Conservation (phyloP, 768 basidiomycete species). For the Suillus plorans region DNA sequence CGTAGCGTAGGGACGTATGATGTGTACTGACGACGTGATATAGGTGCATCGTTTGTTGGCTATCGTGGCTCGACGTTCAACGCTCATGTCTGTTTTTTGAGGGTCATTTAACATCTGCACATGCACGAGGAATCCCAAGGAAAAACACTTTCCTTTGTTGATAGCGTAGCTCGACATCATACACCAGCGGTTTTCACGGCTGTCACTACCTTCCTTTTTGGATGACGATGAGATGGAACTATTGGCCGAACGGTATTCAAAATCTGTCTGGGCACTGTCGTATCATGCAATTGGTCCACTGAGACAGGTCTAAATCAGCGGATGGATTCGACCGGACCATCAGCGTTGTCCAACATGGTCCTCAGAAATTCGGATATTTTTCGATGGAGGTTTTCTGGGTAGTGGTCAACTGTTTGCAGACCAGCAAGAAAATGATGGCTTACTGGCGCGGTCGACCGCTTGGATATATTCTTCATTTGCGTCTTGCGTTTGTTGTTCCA, state of each 20-base stretch:
- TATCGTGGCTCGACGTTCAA: not conserved
- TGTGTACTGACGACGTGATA: not conserved
- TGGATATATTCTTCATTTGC: slow-evolving; percentile 76
- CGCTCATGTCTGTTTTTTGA: not conserved
- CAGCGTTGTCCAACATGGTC: slow-evolving; percentile 55
- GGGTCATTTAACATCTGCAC: no score
- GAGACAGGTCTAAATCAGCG: not conserved
- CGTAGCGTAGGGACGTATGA: slow-evolving; percentile 54
- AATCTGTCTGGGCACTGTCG: not conserved
- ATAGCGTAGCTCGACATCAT: not conserved
- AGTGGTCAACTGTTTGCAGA: not conserved
- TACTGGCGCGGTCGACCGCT: slow-evolving; percentile 77
- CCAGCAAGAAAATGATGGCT: slow-evolving; percentile 28
- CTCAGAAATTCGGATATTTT: slow-evolving; percentile 61
- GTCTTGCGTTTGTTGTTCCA: slow-evolving; percentile 69
- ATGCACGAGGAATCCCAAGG: not conserved
- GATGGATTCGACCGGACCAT: slow-evolving; percentile 18
- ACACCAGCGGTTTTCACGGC: not conserved
- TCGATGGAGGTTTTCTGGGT: slow-evolving; percentile 54
- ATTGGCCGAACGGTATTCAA: not conserved
- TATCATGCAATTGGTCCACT: not conserved
- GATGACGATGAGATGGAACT: not conserved
- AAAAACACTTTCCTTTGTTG: not conserved
- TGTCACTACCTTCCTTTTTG: not conserved
- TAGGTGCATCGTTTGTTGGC: slow-evolving; percentile 61